These are phyloP conservation scores for Hansenula sp. DNA, from an alignment of 1,139 yeast genomes.

Conservation along the genomic window DNA sequence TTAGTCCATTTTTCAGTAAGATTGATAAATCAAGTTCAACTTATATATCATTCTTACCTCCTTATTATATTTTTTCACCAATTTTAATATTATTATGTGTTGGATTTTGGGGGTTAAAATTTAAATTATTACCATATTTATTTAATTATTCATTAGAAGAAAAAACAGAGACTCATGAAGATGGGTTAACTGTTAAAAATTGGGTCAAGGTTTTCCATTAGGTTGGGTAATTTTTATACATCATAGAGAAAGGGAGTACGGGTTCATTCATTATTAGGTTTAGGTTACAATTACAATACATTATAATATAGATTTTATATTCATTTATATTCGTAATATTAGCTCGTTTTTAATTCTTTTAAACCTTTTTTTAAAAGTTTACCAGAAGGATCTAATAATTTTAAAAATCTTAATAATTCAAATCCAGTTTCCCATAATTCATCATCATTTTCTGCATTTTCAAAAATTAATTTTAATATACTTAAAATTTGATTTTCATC, in stretches of 20 bases:
- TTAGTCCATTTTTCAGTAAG: conserved; percentile 43
- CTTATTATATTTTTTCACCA: conserved; percentile 42
- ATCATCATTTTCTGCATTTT: conserved; percentile 29
- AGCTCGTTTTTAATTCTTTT: not conserved
- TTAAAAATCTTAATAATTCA: conserved; percentile 42
- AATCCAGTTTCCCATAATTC: conserved; percentile 45
- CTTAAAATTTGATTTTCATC: conserved; percentile 36
- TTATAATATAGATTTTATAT: not conserved
- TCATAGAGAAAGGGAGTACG: not conserved
- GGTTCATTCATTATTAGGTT: not conserved
- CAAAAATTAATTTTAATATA: conserved; percentile 31
- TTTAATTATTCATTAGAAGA: conserved; percentile 39
- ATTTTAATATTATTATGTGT: conserved; percentile 32
- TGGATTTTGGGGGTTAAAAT: conserved; percentile 46
- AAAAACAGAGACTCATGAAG: conserved; percentile 37
- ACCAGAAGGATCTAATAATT: conserved; percentile 33
- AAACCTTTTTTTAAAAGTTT: conserved; percentile 13
- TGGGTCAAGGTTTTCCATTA: conserved; percentile 38
- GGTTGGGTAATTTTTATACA: not conserved
- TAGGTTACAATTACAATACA: no score
- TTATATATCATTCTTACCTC: conserved; percentile 34
- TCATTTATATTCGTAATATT: not conserved
- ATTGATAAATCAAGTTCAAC: conserved; percentile 37
- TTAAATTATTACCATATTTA: conserved; percentile 39
- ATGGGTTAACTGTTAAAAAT: conserved; percentile 49